Conservation (phyloP, 2,329 filamentous ascomycete genomes). For the Ustilaginoidea virens region DNA sequence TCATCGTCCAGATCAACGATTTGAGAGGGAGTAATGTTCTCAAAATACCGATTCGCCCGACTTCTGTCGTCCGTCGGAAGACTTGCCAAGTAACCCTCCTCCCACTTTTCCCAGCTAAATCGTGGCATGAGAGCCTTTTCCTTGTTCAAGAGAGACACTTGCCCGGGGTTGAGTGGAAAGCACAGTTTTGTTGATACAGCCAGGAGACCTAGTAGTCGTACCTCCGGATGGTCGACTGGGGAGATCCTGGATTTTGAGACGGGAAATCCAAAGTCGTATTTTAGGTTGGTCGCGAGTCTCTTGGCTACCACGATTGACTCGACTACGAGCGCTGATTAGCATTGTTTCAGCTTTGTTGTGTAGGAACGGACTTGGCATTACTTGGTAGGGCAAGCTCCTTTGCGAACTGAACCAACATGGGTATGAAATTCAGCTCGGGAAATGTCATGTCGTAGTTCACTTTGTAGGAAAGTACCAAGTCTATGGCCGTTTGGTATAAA, state of each 20-base stretch:
- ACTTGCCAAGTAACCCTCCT: conserved; percentile 24
- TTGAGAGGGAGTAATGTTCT: conserved; percentile 43
- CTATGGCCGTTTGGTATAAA: conserved; percentile 49
- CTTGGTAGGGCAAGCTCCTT: conserved; percentile 60
- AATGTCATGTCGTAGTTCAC: conserved; percentile 54
- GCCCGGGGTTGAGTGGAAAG: conserved; percentile 54
- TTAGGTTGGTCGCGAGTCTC: conserved; percentile 31
- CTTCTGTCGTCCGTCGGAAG: conserved; percentile 5
- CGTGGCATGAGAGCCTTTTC: conserved; percentile 5
- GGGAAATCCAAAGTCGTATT: conserved; percentile 39
- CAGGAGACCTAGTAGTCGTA: conserved; percentile 54
- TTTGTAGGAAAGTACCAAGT: conserved; percentile 47
- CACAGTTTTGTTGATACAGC: conserved; percentile 65
- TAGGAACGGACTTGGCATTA: conserved; percentile 22
- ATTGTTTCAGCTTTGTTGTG: neutral
- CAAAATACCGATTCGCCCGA: conserved; percentile 20
- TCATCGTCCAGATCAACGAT: conserved; percentile 43
- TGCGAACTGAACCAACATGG: conserved; percentile 55
- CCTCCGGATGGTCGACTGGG: conserved; percentile 53
- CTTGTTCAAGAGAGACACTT: conserved; percentile 16
- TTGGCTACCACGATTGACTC: conserved; percentile 26
- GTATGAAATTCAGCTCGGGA: conserved; percentile 55
- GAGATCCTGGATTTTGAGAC: conserved; percentile 27
- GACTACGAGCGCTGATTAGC: conserved; percentile 31
- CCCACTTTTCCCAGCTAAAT: conserved; percentile 64